Base-by-base conservation (phyloP, 2,329 filamentous ascomycete genomes). In the Diaporthe sp. region DNA sequence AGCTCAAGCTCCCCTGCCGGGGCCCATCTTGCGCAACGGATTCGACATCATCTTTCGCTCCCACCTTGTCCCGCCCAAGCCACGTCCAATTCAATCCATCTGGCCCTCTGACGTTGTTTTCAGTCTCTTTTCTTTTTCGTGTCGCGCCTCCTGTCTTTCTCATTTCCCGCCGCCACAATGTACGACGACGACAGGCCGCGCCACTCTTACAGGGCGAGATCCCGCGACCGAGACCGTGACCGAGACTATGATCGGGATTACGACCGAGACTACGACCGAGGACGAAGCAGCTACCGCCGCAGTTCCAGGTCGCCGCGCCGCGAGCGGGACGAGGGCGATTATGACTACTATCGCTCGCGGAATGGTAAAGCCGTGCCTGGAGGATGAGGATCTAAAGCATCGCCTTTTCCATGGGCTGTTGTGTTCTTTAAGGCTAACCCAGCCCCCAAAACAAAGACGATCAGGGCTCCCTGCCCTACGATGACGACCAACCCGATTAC, bases 311-410 rank as follows among this genome's bases (percentile, higher is more conserved):
- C 73, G 37, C 72, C 77, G 49, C 78, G 77, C 73, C 74, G 76
- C 51, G 58, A 76, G 75, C 57, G 74, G 60, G 80, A 80, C 73
- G 75, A 80, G 67, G 74, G 78, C 79, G 80, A 81, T 81, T 82
- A 84, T 80, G 84, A 86, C 79, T 83, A 84, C 82, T 83, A 85
- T 81, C 86, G 83, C 83, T 84, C 85, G 85, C 85, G 86, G 85
- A 87, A 89, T 86, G 87, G 81, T 82, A 82, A 80, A 78, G 72
- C 73, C 72, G 76, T 60, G 75, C 74, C 75, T 75, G 71, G 55
- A 76, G 70, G 47, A 71, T 34, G 49, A 55, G 65, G 55, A 42
- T 28, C 34, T 70, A n/a, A 55, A 55, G 49, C 47, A 20, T 70
- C 9, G 65, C 65, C 65, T 28, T 55, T 49, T 70, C 65, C 12